Conservation (phyloP, 164 flowering plant genomes). For the Kingdonia uniflora region DNA sequence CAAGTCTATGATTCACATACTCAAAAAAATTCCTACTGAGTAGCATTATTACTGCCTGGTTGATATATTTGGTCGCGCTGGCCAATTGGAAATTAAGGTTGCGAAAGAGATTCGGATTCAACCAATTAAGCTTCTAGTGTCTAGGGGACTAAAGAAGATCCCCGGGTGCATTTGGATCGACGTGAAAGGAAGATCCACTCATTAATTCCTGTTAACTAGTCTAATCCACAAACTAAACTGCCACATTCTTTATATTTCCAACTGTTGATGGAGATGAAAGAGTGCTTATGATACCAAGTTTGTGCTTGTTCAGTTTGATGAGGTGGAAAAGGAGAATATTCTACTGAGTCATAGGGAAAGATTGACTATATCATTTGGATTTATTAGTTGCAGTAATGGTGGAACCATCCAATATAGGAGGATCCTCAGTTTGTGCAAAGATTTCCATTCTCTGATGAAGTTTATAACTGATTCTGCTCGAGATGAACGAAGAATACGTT, state of each 20-base stretch:
- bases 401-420: slow-evolving; percentile 62
- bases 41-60: slow-evolving; percentile 84
- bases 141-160: slow-evolving; percentile 39
- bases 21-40: slow-evolving; percentile 32
- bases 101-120: slow-evolving; percentile 48
- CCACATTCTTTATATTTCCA: slow-evolving; percentile 41
- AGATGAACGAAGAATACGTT: slow-evolving; percentile 69
- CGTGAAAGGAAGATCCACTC: slow-evolving; percentile 42
- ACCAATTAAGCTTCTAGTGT: slow-evolving; percentile 47
- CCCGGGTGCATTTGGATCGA: slow-evolving; percentile 70
- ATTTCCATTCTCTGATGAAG: slow-evolving; percentile 67
- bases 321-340: slow-evolving; percentile 49
- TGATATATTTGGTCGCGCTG: slow-evolving; percentile 73
- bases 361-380: slow-evolving; percentile 68
- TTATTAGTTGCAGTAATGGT: slow-evolving; percentile 49
- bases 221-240: slow-evolving; percentile 45
- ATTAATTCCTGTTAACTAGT: slow-evolving; percentile 44
- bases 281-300: slow-evolving; percentile 47
- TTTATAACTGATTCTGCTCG: slow-evolving; percentile 60
- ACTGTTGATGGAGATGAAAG: slow-evolving; percentile 56
- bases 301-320: slow-evolving; percentile 60
- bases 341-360: slow-evolving; percentile 74
- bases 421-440: slow-evolving; percentile 76
- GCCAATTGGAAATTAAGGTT: slow-evolving; percentile 37
- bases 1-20: slow-evolving; percentile 39